These are phyloP conservation scores for Capsella bursapastoris DNA, from an alignment of 345 rosid genomes.

Conservation along the genomic window DNA sequence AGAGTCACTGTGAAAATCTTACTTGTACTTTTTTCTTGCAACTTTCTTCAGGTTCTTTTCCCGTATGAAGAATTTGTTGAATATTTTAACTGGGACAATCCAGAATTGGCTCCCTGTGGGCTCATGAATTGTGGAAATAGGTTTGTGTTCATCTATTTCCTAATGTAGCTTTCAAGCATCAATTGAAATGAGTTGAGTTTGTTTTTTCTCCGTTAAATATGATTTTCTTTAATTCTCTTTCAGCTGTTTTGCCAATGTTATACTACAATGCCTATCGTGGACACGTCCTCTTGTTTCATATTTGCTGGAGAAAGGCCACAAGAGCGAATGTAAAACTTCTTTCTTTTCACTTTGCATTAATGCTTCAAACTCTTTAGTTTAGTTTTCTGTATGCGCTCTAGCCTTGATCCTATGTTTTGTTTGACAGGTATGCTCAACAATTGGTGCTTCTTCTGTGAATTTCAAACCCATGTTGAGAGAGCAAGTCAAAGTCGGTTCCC, in stretches of 20 bases:
- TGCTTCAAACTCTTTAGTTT: not conserved
- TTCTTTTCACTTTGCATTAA: conserved; percentile 5
- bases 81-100: conserved; percentile 73
- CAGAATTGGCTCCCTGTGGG: conserved; percentile 77
- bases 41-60: conserved; percentile 71
- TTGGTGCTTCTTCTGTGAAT: conserved; percentile 94
- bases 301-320: conserved; percentile 84
- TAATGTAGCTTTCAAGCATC: conserved; percentile 8
- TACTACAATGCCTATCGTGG: conserved; percentile 87
- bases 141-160: conserved; percentile 45
- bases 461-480: conserved; percentile 82
- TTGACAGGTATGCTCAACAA: conserved; percentile 80
- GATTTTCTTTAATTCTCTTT: conserved; percentile 22
- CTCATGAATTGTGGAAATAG: conserved; percentile 99
- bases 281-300: conserved; percentile 93
- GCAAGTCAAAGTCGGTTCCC: conserved; percentile 63
- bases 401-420: conserved; percentile 33
- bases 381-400: not conserved
- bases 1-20: conserved; percentile 17
- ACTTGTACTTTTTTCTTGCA: conserved; percentile 26
- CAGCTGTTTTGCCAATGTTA: conserved; percentile 97
- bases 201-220: not conserved
- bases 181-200: conserved; percentile 15
- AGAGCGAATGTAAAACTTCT: conserved; percentile 65
- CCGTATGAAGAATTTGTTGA: conserved; percentile 82